phyloP scores from a whole-genome alignment of 345 rosid species.

The Populus nigra region DNA sequence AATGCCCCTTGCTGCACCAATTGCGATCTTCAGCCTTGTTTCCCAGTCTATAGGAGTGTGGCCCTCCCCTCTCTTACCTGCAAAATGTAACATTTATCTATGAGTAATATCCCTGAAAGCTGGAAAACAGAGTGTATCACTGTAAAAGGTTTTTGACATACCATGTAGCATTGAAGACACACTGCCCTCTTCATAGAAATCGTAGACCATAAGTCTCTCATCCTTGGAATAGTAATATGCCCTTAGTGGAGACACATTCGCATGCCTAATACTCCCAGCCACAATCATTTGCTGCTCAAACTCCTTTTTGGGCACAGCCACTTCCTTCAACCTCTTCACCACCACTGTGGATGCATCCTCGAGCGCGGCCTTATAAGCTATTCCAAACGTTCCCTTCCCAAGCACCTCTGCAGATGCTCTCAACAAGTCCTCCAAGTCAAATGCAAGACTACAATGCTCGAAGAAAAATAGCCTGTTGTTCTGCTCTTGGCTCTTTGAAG shows the following conservation, averaged over 20 bases:
- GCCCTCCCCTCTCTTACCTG: slow-evolving; percentile 30
- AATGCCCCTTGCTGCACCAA: slow-evolving; percentile 33
- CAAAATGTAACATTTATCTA: neutral
- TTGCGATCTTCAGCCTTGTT: slow-evolving; percentile 27
- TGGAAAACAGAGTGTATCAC: neutral
- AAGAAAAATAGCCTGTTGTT: slow-evolving; percentile 29
- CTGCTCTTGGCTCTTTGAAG: slow-evolving; percentile 12
- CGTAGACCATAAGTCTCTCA: slow-evolving; percentile 29
- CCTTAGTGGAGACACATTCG: slow-evolving; percentile 20
- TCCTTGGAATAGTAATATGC: slow-evolving; percentile 35
- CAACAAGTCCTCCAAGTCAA: slow-evolving; percentile 35
- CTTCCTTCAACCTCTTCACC: slow-evolving; percentile 36
- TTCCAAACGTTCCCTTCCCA: slow-evolving; percentile 32
- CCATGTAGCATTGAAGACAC: slow-evolving; percentile 29
- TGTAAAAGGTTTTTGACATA: slow-evolving; percentile 1
- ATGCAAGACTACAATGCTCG: slow-evolving; percentile 34
- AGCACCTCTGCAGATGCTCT: slow-evolving; percentile 37
- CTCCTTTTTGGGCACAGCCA: slow-evolving; percentile 19
- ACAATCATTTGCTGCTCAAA: slow-evolving; percentile 30
- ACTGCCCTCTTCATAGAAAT: slow-evolving; percentile 27
- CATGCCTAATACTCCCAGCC: slow-evolving; percentile 23
- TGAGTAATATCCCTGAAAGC: neutral
- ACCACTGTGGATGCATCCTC: slow-evolving; percentile 31
- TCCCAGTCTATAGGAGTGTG: slow-evolving; percentile 29
- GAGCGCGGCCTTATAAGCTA: slow-evolving; percentile 34